These are phyloP conservation scores for Ilex paraguariensis DNA, from an alignment of 305 asterid species.

Conservation along the genomic window DNA sequence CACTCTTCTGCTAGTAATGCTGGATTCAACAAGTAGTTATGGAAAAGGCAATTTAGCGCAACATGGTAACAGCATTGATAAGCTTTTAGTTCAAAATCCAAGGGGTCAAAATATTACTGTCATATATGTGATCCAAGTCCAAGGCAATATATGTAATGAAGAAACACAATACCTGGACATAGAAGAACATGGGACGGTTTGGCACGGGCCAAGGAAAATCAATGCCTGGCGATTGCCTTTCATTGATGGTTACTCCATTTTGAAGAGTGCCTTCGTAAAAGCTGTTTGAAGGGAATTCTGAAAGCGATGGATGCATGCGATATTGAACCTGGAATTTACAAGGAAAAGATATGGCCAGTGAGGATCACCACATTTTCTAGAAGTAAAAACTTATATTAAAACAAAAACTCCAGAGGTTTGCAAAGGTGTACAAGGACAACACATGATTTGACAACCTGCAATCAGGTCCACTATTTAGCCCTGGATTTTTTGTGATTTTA, in stretches of 20 bases:
- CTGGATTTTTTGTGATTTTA: too few species aligned
- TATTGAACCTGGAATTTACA: conserved; percentile 77
- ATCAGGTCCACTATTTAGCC: too few species aligned
- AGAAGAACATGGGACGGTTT: conserved; percentile 97
- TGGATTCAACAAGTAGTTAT: too few species aligned
- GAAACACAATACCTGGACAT: conserved; percentile 76
- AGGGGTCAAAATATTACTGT: background rate
- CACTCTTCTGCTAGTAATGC: too few species aligned
- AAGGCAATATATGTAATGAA: conserved; percentile 2
- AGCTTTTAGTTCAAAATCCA: background rate
- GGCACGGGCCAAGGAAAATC: conserved; percentile 99
- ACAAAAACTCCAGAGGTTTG: too few species aligned
- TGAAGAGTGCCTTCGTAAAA: conserved; percentile 99
- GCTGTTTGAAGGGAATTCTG: conserved; percentile 97
- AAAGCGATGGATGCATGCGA: conserved; percentile 99
- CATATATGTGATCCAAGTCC: background rate
- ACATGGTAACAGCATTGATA: background rate
- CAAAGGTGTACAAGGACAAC: too few species aligned
- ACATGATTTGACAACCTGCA: too few species aligned
- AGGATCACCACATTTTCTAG: too few species aligned
- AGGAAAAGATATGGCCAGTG: too few species aligned
- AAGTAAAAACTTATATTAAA: too few species aligned
- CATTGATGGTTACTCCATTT: conserved; percentile 95
- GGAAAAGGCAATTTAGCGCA: background rate
- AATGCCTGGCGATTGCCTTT: conserved; percentile 92